phyloP scores from a whole-genome alignment of 331 rosid genomes.

The Stylosanthes scabra region DNA sequence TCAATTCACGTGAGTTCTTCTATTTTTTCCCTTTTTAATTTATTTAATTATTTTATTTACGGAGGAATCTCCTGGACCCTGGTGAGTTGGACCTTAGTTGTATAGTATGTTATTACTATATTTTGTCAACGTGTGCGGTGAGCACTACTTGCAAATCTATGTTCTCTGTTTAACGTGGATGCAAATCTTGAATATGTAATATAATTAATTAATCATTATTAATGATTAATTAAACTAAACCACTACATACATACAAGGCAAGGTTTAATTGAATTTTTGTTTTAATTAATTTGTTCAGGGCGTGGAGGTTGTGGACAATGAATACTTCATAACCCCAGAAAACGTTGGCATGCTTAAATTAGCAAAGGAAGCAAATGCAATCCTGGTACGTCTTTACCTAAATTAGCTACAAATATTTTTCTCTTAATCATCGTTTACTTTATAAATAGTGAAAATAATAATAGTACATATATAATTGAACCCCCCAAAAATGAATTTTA shows the following conservation, averaged over 20 bases:
- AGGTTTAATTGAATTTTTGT: no score
- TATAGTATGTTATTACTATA: not conserved
- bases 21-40: not conserved
- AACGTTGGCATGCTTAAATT: conserved; percentile 85
- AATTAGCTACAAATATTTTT: not conserved
- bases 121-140: conserved; percentile 3
- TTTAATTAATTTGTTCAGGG: conserved; percentile 52
- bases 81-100: not conserved
- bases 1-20: not conserved
- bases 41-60: no score
- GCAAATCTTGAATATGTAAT: no score
- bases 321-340: conserved; percentile 86
- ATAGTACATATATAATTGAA: no score
- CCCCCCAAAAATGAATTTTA: no score
- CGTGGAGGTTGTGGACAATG: conserved; percentile 77
- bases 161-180: no score
- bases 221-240: no score
- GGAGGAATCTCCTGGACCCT: not conserved
- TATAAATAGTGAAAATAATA: no score
- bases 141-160: not conserved
- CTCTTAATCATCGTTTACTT: no score
- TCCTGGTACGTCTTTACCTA: conserved; percentile 59
- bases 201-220: no score
- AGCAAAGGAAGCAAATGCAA: conserved; percentile 96
- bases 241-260: no score